These are phyloP conservation scores for Neofusicoccum ribis DNA, from an alignment of 2,329 filamentous ascomycete genomes.

Conservation along the genomic window DNA sequence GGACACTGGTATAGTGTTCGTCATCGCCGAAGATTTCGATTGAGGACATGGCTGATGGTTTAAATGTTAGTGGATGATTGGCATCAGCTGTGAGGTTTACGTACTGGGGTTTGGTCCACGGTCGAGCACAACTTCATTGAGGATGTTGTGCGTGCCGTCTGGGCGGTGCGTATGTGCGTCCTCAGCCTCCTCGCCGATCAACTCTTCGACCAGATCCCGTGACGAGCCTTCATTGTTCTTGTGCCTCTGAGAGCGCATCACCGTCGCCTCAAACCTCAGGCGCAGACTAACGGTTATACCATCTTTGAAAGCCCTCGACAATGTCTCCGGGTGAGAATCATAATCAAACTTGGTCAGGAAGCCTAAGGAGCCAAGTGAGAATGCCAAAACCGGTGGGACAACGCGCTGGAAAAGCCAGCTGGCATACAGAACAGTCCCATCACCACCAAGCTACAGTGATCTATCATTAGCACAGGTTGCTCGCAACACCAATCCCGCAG, in stretches of 20 bases:
- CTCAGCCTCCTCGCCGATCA: conserved; percentile 82
- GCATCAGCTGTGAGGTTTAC: conserved; percentile 34
- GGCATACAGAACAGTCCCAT: conserved; percentile 95
- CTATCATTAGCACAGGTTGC: neutral
- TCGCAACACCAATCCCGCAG: neutral
- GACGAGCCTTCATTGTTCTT: conserved; percentile 31
- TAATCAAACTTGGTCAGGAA: conserved; percentile 98
- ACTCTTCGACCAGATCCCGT: conserved; percentile 78
- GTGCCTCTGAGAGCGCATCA: conserved; percentile 74
- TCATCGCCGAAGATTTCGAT: conserved; percentile 94
- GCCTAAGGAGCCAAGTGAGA: conserved; percentile 85
- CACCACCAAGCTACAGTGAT: conserved; percentile 67
- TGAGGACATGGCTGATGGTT: conserved; percentile 72
- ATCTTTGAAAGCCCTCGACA: conserved; percentile 72
- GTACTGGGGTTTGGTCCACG: conserved; percentile 87
- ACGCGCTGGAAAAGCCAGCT: conserved; percentile 97
- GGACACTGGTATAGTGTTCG: conserved; percentile 90
- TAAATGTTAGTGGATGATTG: neutral
- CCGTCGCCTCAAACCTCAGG: conserved; percentile 86
- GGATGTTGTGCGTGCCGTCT: conserved; percentile 81
- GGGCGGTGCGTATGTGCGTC: conserved; percentile 83
- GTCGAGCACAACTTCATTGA: conserved; percentile 97
- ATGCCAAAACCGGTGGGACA: conserved; percentile 89
- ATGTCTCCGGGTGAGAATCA: conserved; percentile 66
- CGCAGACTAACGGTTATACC: conserved; percentile 87